Base-by-base conservation (phyloP, 495 filamentous ascomycete genomes). In the Penicillium flavigenum region DNA sequence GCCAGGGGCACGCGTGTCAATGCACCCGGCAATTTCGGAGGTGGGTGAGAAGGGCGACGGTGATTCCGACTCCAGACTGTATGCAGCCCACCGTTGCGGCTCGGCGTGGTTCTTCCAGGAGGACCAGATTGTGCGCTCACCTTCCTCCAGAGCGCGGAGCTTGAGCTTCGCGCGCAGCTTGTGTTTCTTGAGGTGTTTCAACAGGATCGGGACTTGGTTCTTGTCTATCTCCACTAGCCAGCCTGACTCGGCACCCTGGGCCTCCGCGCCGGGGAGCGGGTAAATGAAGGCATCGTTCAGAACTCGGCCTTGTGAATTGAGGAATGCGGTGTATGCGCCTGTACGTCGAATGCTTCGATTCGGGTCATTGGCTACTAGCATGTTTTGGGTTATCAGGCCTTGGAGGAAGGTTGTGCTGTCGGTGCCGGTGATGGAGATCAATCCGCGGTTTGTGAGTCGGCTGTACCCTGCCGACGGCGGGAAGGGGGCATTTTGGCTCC, bases 261-360 rank as follows among this genome's bases (percentile, higher is more conserved):
- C 51, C 16, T 70, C 54, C 7, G 70, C 57, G 46, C 72, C 62
- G 36, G 77, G 69, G 43, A 81, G 69, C 4, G 85, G 86, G 76
- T 94, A 96, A 29, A 98, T 78, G 75, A 96, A 96, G 26, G 90
- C 88, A 70, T 98, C 94, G 72, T 92, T 83, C 26, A 97, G 76
- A 10, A 97, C 78, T 41, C 90, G 81, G 43, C 94, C 92, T 60
- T 87, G 83, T 19, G 91, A 90, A 61, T 86, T 96, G 12, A 98
- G 81, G 65, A 98, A 96, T 2, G 85, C 89, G 22, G 83, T 76
- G 74, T 95, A 97, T 68, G 84, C 83, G 16, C 84, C 84, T 4
- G 56, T 71, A 10, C 48, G 72, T 47, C 67, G 70, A 27, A 57
- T 66, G 24, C 57, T 42, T 59, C 64, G 54, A 58, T 64, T 65